Percentiles rank a stretch among this genome's conserved stretches.
phyloP scores from a whole-genome alignment of 331 rosid species.

The Dryas integrifolia region DNA sequence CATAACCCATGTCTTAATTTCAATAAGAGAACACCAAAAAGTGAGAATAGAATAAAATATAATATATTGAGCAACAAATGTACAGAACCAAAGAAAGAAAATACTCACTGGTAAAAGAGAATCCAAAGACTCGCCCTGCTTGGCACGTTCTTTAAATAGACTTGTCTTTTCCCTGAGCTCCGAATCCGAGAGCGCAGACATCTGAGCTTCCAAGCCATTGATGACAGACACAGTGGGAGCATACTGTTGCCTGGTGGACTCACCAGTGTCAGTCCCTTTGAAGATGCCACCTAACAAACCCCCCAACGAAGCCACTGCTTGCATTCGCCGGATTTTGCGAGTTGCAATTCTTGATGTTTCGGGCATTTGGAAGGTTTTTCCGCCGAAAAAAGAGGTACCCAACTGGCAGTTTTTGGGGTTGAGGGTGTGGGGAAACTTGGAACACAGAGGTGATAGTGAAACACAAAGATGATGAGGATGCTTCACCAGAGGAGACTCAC shows the following conservation, averaged over 20 bases:
- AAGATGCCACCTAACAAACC: slow-evolving; percentile 81
- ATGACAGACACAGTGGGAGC: slow-evolving; percentile 54
- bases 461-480: slow-evolving; percentile 27
- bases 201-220: slow-evolving; percentile 60
- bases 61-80: too few relatives aligned
- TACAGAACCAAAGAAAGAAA: neutral
- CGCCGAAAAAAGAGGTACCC: slow-evolving; percentile 36
- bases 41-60: neutral
- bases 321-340: slow-evolving; percentile 26
- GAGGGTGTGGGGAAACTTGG: slow-evolving; percentile 26
- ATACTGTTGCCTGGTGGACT: slow-evolving; percentile 77
- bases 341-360: slow-evolving; percentile 25
- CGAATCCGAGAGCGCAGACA: slow-evolving; percentile 73
- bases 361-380: slow-evolving; percentile 25
- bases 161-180: slow-evolving; percentile 70
- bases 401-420: slow-evolving; percentile 21
- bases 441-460: slow-evolving; percentile 34
- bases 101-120: slow-evolving; percentile 69
- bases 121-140: slow-evolving; percentile 71
- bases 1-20: neutral
- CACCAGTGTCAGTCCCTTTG: slow-evolving; percentile 79
- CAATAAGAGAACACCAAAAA: neutral
- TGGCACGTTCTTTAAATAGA: slow-evolving; percentile 57
- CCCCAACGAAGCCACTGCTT: slow-evolving; percentile 63
- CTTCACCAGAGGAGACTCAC: slow-evolving; percentile 36